Evolutionary conservation across 2,329 filamentous ascomycete species (phyloP), one percentile per base, ranked within the genome.

Genomic region (Nannizziopsis arthrosporioides): DNA sequence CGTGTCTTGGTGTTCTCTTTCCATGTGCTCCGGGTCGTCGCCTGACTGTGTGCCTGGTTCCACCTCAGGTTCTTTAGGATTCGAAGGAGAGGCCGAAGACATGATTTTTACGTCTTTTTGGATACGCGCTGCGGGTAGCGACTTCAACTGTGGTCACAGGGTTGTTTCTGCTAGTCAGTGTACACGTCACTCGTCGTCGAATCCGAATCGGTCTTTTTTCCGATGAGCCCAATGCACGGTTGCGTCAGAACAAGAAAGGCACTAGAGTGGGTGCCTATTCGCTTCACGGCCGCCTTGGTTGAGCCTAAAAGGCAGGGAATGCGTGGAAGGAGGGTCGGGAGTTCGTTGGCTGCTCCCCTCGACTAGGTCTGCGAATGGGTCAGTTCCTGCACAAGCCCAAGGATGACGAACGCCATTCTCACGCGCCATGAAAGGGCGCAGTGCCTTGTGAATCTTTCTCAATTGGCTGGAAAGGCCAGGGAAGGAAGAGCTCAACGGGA

Each of bases 11-110:
- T 70, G 65, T 51, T 71, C 69, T 60, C 73, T 74, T 63, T 93
- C 88, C 85, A 94, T 93, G 79, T 84, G 83, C 76, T 82, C 82
- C 76, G 92, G 86, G 65, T 77, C 73, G 75, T 93, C 86, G 74
- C 92, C 88, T 76, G 88, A 93, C 76, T 87, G 85, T 79, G 79
- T 84, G 79, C 80, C 82, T 77, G 83, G 84, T 77, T 94, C 90
- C 77, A 88, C 85, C 75, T 93, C 80, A 63, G 73, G 72, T 64
- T 83, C 87, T 78, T 93, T 92, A 65, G 85, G 82, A 44, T 48
- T 48, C 19, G 46, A 48, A 76, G 88, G 86, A 77, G 88, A 87
- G 80, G 84, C 88, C 80, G 87, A 85, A 76, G 89, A 94, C 89
- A 95, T 84, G 73, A 77, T 81, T 75, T 92, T 87, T 85, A 67